Conservation (phyloP, 768 basidiomycete genomes). For the Trametes maxima region DNA sequence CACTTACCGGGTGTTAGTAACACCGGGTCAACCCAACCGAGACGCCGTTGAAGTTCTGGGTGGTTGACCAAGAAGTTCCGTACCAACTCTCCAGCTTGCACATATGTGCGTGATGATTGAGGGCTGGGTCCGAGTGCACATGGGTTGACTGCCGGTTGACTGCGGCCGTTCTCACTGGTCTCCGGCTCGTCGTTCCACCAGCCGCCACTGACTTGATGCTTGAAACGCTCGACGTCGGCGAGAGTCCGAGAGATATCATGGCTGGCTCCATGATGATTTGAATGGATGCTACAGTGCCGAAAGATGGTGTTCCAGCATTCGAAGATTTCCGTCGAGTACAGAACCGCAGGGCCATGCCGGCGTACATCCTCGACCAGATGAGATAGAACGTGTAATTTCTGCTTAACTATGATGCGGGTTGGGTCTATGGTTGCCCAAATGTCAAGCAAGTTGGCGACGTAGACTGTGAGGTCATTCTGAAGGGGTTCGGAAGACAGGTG, state of each 20-base stretch:
- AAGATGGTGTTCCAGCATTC: conserved; percentile 49
- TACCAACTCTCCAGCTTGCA: conserved; percentile 20
- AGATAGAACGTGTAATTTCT: conserved; percentile 23
- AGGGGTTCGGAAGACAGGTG: background rate
- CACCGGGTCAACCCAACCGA: conserved; percentile 25
- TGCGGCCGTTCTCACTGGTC: background rate
- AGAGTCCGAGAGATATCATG: conserved; percentile 22
- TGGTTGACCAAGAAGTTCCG: conserved; percentile 18
- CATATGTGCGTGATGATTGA: background rate
- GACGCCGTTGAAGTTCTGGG: conserved; percentile 24
- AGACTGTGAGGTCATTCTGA: conserved; percentile 17
- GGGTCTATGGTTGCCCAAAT: conserved; percentile 20
- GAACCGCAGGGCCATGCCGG: conserved; percentile 38
- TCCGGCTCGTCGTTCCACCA: conserved; percentile 11
- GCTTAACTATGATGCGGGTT: conserved; percentile 17
- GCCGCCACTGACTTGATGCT: conserved; percentile 31
- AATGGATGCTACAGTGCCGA: conserved; percentile 40
- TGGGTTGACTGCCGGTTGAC: background rate
- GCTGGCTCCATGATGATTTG: conserved; percentile 45
- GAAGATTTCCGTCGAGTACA: conserved; percentile 40
- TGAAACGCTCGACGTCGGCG: conserved; percentile 27
- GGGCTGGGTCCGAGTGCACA: background rate
- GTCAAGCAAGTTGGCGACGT: conserved; percentile 25
- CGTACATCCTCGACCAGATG: conserved; percentile 24
- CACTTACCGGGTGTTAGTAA: conserved; percentile 2